Conservation (phyloP, 208 protist species). For the Vickermania ingenoplastis region DNA sequence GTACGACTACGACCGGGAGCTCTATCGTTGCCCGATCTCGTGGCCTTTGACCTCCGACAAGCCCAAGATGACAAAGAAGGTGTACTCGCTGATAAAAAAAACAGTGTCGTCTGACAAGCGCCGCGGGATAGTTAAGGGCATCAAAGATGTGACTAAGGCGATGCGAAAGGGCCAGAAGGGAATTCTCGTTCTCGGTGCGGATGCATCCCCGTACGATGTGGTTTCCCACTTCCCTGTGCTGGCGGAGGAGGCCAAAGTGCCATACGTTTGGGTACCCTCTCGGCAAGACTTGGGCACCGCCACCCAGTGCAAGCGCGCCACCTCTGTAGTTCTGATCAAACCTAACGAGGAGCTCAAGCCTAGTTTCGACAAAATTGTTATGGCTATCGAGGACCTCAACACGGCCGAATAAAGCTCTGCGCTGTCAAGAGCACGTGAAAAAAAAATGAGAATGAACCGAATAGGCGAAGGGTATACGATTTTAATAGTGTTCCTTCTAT, state of each 20-base stretch:
- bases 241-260: constrained; percentile 88
- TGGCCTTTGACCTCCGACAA: constrained; percentile 84
- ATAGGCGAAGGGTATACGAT: neutral
- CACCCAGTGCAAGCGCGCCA: constrained; percentile 90
- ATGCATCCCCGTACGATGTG: constrained; percentile 90
- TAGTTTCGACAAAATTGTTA: constrained; percentile 85
- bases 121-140: constrained; percentile 85
- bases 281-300: constrained; percentile 87
- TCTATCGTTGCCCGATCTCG: constrained; percentile 89
- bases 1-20: constrained; percentile 89
- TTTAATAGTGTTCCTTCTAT: too few relatives aligned
- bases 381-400: constrained; percentile 85
- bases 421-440: too few relatives aligned
- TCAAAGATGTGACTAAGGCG: constrained; percentile 92
- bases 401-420: constrained; percentile 43
- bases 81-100: constrained; percentile 91
- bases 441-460: neutral
- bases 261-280: constrained; percentile 91
- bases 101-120: constrained; percentile 86
- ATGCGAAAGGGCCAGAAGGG: constrained; percentile 88
- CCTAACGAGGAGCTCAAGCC: constrained; percentile 58
- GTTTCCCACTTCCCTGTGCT: constrained; percentile 91
- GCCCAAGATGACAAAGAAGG: constrained; percentile 93
- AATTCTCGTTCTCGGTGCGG: constrained; percentile 84
- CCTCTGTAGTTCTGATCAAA: constrained; percentile 89